Evolutionary conservation across 1,284 basidiomycete species (phyloP).

Genomic region (Thelephora terrestris): DNA sequence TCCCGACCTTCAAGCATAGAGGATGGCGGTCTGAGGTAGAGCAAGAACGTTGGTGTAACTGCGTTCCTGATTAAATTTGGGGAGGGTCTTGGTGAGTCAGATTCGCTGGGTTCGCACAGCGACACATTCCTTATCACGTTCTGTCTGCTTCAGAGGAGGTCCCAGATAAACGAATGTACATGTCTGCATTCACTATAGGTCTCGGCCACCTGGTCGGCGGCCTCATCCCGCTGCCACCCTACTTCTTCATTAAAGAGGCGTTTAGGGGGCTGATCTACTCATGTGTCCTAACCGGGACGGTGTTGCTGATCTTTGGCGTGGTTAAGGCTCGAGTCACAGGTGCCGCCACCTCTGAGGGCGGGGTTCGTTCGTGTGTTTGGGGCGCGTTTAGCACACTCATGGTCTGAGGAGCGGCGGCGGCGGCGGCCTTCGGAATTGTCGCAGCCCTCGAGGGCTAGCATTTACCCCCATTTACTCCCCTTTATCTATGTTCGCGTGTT

Average conservation of each 20-base stretch:
- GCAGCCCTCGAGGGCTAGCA: conserved; percentile 50
- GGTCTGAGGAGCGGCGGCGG: conserved; percentile 87
- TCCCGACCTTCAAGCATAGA: conserved; percentile 28
- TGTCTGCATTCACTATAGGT: conserved; percentile 89
- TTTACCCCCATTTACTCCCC: conserved; percentile 28
- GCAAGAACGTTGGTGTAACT: conserved; percentile 72
- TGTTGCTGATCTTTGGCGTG: conserved; percentile 85
- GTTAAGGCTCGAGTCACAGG: conserved; percentile 88
- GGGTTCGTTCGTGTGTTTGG: conserved; percentile 45
- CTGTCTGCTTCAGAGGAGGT: conserved; percentile 50
- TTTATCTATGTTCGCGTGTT: conserved; percentile 2
- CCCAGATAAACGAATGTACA: conserved; percentile 40
- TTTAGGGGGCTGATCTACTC: conserved; percentile 59
- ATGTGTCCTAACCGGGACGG: conserved; percentile 67
- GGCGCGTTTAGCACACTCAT: conserved; percentile 83
- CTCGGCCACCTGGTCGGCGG: conserved; percentile 82
- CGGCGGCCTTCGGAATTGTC: conserved; percentile 82
- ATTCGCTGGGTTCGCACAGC: conserved; percentile 1
- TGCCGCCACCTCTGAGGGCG: conserved; percentile 44
- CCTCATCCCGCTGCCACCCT: conserved; percentile 81
- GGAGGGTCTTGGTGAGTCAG: conserved; percentile 64
- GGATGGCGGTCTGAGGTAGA: conserved; percentile 49
- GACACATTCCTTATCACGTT: conserved; percentile 1
- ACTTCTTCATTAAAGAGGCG: conserved; percentile 65
- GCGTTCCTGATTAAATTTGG: conserved; percentile 92